Percentiles rank a stretch among this genome's conserved stretches.
phyloP scores from a whole-genome alignment of 129 eudicot genomes.

The Cynara cardunculus region DNA sequence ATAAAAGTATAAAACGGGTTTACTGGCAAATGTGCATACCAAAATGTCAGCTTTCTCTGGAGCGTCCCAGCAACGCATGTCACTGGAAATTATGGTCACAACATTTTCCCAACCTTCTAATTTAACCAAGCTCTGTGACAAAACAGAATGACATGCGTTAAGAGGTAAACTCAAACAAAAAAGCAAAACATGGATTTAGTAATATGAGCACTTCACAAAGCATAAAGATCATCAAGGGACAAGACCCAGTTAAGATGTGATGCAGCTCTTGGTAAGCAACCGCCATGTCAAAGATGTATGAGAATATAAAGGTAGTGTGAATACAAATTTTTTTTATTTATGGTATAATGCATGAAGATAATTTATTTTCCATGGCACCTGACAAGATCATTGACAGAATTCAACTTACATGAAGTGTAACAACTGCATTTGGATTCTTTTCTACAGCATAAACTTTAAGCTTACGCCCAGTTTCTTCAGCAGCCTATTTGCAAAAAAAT shows the following conservation, averaged over 20 bases:
- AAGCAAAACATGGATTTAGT: background rate
- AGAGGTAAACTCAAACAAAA: background rate
- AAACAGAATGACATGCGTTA: background rate
- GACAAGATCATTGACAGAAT: background rate
- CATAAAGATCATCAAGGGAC: background rate
- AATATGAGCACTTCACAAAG: slow-evolving; percentile 1
- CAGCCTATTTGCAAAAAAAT: slow-evolving; percentile 52
- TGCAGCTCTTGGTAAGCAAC: too few relatives aligned
- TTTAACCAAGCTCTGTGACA: slow-evolving; percentile 74
- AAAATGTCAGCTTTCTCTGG: slow-evolving; percentile 97
- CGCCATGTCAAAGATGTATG: too few relatives aligned
- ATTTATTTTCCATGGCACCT: background rate
- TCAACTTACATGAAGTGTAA: slow-evolving; percentile 88
- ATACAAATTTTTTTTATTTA: background rate
- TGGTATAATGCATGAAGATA: background rate
- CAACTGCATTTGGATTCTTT: slow-evolving; percentile 96
- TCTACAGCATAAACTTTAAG: slow-evolving; percentile 93
- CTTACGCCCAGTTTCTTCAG: slow-evolving; percentile 92
- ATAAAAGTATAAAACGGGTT: background rate
- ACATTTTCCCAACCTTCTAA: slow-evolving; percentile 86
- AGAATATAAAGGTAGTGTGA: too few relatives aligned
- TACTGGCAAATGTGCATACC: slow-evolving; percentile 36
- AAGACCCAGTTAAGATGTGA: too few relatives aligned
- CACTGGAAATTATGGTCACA: slow-evolving; percentile 82
- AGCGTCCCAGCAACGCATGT: slow-evolving; percentile 95